Percentiles rank a stretch among this genome's conserved stretches.
These are phyloP conservation scores for Monosporascus sp. DNA, from an alignment of 2,329 filamentous ascomycete genomes.

Conservation along the genomic window DNA sequence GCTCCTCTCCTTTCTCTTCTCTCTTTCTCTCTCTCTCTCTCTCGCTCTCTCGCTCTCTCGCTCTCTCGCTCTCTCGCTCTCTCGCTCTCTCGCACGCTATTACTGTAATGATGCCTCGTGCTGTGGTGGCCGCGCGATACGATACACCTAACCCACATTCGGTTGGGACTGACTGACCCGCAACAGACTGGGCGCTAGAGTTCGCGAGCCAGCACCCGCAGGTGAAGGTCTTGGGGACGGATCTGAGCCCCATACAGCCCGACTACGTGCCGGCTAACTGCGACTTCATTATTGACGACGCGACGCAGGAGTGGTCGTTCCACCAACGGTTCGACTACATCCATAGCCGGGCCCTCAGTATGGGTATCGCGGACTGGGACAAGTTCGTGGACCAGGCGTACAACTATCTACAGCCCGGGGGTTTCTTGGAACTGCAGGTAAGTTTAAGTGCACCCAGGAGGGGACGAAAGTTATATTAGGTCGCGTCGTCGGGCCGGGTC, in stretches of 20 bases:
- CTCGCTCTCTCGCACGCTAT: too few species aligned
- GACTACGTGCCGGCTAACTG: slow-evolving; percentile 14
- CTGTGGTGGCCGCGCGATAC: too few species aligned
- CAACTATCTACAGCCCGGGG: slow-evolving; percentile 16
- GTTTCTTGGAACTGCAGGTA: slow-evolving; percentile 19
- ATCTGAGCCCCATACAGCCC: slow-evolving; percentile 15
- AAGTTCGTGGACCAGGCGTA: slow-evolving; percentile 12
- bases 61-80: too few species aligned
- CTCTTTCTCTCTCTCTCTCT: too few species aligned
- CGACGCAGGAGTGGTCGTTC: slow-evolving; percentile 31
- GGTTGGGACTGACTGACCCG: too few species aligned
- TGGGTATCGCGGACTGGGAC: slow-evolving; percentile 17
- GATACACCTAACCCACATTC: too few species aligned
- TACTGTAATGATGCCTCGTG: too few species aligned
- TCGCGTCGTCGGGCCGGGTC: too few species aligned
- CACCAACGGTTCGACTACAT: slow-evolving; percentile 26
- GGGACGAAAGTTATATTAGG: too few species aligned
- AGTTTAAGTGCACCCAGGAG: background rate
- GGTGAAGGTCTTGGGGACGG: slow-evolving; percentile 13
- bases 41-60: too few species aligned
- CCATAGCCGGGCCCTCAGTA: slow-evolving; percentile 13
- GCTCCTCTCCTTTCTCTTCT: background rate
- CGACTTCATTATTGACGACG: slow-evolving; percentile 40
- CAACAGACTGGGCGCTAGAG: slow-evolving; percentile 14
- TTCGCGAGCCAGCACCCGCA: slow-evolving; percentile 14